Conservation (phyloP, 805 yeast species). For the Suhomyces faveliae region DNA sequence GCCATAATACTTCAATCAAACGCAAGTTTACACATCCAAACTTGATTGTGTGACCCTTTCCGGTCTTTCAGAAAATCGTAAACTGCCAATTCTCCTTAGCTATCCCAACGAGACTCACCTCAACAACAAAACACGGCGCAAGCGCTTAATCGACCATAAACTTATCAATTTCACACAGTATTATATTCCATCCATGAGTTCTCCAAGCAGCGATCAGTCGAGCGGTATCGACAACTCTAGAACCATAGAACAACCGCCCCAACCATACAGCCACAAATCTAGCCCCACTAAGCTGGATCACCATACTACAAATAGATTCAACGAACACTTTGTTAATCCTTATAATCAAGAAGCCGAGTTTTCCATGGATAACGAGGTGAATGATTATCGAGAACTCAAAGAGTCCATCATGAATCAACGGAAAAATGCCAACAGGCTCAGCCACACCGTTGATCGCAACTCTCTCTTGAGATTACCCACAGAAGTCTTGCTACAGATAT, state of each 20-base stretch:
- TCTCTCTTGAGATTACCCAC: constrained; percentile 53
- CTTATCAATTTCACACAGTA: neutral
- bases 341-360: constrained; percentile 16
- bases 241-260: neutral
- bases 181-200: constrained; percentile 14
- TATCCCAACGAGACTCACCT: neutral
- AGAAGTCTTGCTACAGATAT: constrained; percentile 61
- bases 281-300: neutral
- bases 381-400: constrained; percentile 35
- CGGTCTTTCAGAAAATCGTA: neutral
- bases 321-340: neutral
- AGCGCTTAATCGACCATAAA: neutral
- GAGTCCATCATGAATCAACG: constrained; percentile 32
- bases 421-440: constrained; percentile 12
- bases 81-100: neutral
- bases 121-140: constrained; percentile 1
- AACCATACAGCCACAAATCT: neutral
- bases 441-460: constrained; percentile 16
- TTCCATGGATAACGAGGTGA: constrained; percentile 33
- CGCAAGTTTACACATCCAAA: neutral
- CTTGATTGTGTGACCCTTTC: neutral
- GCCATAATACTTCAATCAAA: neutral
- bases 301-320: neutral
- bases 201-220: constrained; percentile 19
- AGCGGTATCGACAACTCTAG: constrained; percentile 2